Conservation (phyloP, 768 basidiomycete species). For the Suillus subaureus region DNA sequence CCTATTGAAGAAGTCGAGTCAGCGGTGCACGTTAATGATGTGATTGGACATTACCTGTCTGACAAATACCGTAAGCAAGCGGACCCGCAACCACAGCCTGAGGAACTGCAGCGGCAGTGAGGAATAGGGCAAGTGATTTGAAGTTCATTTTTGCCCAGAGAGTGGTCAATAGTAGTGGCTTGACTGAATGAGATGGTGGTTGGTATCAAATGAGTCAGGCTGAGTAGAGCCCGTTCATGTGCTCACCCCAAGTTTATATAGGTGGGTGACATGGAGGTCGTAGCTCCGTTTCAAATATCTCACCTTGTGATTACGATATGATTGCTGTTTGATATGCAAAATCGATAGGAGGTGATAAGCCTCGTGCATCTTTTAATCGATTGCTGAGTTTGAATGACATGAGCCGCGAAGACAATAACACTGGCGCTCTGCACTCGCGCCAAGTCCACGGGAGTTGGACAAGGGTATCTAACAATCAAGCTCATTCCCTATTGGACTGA, state of each 20-base stretch:
- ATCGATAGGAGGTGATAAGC: too few species aligned
- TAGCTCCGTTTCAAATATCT: not conserved
- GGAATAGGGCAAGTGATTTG: conserved; percentile 21
- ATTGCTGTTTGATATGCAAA: too few species aligned
- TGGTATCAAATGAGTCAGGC: not conserved
- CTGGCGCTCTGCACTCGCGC: not conserved
- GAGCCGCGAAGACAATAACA: not conserved
- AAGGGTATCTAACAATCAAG: not conserved
- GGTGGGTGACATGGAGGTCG: not conserved
- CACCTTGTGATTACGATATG: not conserved
- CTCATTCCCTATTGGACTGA: not conserved
- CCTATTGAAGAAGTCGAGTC: conserved; percentile 17
- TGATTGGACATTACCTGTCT: conserved; percentile 21
- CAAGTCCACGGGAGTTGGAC: not conserved
- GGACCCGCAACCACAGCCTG: conserved; percentile 19
- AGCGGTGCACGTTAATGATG: not conserved
- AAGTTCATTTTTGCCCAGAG: conserved; percentile 24
- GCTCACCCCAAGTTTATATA: not conserved
- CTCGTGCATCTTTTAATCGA: too few species aligned
- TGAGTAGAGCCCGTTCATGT: not conserved
- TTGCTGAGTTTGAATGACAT: not conserved
- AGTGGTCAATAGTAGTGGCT: not conserved
- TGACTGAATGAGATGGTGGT: not conserved
- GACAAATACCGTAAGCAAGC: conserved; percentile 23
- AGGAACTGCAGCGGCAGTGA: conserved; percentile 15